phyloP scores from a whole-genome alignment of 176 grass and related monocot species.

The Musa acuminata region DNA sequence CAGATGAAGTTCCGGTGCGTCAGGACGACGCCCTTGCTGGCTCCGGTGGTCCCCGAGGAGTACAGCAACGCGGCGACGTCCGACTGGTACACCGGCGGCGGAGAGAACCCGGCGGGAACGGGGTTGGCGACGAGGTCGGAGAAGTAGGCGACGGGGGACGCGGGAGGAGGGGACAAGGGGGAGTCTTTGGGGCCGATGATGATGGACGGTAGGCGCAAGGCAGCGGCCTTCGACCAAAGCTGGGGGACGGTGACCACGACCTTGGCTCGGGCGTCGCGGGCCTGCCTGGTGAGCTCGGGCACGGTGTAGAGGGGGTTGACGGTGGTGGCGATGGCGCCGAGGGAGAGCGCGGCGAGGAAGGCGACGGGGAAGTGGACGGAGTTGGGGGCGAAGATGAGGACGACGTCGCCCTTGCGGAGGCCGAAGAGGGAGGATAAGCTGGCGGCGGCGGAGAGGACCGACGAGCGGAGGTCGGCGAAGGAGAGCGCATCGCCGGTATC shows the following conservation, averaged over 20 bases:
- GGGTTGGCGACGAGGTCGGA: slow-evolving; percentile 40
- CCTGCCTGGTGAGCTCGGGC: slow-evolving; percentile 72
- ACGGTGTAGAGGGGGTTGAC: slow-evolving; percentile 71
- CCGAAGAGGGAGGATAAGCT: slow-evolving; percentile 42
- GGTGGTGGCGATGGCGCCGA: slow-evolving; percentile 66
- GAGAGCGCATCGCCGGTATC: slow-evolving; percentile 35
- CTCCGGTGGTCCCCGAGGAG: slow-evolving; percentile 88
- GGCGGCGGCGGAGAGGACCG: slow-evolving; percentile 30
- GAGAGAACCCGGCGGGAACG: slow-evolving; percentile 29
- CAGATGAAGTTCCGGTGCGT: slow-evolving; percentile 84
- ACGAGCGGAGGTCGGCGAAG: slow-evolving; percentile 45
- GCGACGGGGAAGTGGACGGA: slow-evolving; percentile 63
- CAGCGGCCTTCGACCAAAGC: slow-evolving; percentile 38
- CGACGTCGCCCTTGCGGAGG: slow-evolving; percentile 41
- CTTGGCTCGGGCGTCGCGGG: slow-evolving; percentile 34
- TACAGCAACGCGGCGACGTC: slow-evolving; percentile 71
- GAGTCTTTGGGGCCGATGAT: slow-evolving; percentile 32
- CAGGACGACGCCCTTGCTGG: slow-evolving; percentile 86
- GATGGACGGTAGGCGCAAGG: slow-evolving; percentile 47
- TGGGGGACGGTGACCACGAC: slow-evolving; percentile 49
- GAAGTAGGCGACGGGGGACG: slow-evolving; percentile 33
- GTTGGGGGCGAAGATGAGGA: slow-evolving; percentile 70
- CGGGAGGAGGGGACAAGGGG: not conserved
- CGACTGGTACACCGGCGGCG: slow-evolving; percentile 35
- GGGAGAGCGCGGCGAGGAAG: slow-evolving; percentile 54